Percentiles rank a stretch among this genome's conserved stretches.
phyloP scores from a whole-genome alignment of 1,284 basidiomycete species.

The Microbotryum lychnidis-dioicae region DNA sequence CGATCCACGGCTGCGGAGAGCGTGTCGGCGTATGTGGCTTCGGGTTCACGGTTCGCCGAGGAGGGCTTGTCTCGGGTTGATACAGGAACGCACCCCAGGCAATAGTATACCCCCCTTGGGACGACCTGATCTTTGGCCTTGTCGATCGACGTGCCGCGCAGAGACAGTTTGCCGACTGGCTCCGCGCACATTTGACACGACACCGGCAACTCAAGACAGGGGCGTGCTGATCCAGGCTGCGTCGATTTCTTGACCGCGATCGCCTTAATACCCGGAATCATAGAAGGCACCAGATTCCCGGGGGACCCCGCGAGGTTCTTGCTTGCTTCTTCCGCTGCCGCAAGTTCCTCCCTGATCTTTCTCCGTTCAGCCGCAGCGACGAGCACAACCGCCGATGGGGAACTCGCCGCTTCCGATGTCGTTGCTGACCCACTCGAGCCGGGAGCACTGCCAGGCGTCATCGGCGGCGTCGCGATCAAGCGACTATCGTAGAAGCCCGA shows the following conservation, averaged over 20 bases:
- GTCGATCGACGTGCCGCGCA: conserved; percentile 20
- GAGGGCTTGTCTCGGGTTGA: conserved; percentile 1
- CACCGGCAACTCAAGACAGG: conserved; percentile 13
- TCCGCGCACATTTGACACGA: conserved; percentile 8
- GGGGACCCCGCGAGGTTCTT: not conserved
- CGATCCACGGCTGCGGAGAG: conserved; percentile 17
- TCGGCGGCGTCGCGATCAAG: no score
- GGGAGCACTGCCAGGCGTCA: no score
- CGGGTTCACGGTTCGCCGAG: conserved; percentile 1
- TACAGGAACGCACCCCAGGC: conserved; percentile 1
- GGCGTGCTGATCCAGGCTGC: not conserved
- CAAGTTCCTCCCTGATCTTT: conserved; percentile 6
- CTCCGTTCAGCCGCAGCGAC: conserved; percentile 7
- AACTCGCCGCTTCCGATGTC: no score
- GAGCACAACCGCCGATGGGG: conserved; percentile 1
- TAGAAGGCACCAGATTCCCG: not conserved
- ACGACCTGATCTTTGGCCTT: not conserved
- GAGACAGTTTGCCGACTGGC: conserved; percentile 7
- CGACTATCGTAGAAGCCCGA: no score
- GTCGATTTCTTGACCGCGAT: not conserved
- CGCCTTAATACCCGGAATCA: not conserved
- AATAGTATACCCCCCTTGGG: conserved; percentile 10
- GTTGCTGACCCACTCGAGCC: no score
- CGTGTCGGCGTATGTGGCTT: conserved; percentile 20
- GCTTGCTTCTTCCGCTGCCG: not conserved